Evolutionary conservation across 2,329 filamentous ascomycete genomes (phyloP).

Genomic region (Anthostomella pinea): DNA sequence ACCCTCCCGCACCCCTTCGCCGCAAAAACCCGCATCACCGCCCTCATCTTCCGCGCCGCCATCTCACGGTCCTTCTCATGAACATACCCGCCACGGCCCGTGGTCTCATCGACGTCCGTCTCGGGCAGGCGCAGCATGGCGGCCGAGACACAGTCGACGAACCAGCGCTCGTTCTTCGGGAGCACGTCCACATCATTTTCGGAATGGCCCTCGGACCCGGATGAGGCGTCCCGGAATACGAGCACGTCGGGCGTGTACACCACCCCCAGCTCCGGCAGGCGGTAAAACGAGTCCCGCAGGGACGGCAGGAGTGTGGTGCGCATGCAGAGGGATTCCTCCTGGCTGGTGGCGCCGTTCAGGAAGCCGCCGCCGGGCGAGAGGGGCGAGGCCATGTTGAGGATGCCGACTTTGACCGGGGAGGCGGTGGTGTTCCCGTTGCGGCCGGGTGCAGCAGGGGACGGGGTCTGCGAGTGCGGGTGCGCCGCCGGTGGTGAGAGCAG

Average conservation of each 20-base stretch:
- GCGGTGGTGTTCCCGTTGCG: too few relatives aligned
- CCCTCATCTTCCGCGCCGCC: conserved; percentile 53
- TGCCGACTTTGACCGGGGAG: conserved; percentile 38
- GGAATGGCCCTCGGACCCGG: conserved; percentile 28
- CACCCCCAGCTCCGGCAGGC: conserved; percentile 55
- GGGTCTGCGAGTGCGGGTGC: background rate
- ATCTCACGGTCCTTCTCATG: conserved; percentile 49
- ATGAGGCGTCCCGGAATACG: conserved; percentile 45
- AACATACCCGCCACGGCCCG: conserved; percentile 39
- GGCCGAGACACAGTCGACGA: conserved; percentile 56
- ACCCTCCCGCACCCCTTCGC: conserved; percentile 45
- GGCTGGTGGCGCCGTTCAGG: conserved; percentile 55
- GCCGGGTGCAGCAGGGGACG: too few relatives aligned
- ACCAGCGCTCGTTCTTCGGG: conserved; percentile 50
- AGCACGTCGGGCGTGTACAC: conserved; percentile 58
- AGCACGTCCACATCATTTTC: conserved; percentile 36
- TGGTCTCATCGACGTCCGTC: too few relatives aligned
- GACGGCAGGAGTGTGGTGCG: conserved; percentile 59
- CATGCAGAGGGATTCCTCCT: conserved; percentile 61
- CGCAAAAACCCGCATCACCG: conserved; percentile 51
- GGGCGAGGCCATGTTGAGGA: conserved; percentile 64
- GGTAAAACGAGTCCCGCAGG: conserved; percentile 56
- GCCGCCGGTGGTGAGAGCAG: conserved; percentile 21
- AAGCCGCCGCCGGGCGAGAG: conserved; percentile 60
- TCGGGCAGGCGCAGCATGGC: conserved; percentile 60